Evolutionary conservation across 1,284 basidiomycete species (phyloP), one percentile per base, ranked within the genome.

Genomic region (Cystobasidium slooffiae): DNA sequence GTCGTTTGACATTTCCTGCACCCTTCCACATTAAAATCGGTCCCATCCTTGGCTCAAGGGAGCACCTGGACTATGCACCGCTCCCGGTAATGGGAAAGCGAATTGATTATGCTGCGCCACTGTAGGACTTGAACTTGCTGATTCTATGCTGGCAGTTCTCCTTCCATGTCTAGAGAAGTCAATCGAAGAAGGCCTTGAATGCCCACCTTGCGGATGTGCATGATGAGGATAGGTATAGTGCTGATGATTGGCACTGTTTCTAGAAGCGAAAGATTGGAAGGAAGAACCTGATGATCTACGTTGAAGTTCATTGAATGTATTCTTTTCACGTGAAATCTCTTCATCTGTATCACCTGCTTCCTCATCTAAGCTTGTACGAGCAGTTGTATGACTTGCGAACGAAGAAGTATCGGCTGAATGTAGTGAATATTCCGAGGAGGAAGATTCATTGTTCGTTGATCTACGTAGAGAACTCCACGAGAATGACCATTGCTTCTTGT

Each of bases 301-400:
- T 44, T 55, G 49, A 7, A 46, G 18, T 18, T 66, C 64, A 41
- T 53, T 24, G 14, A 18, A 52, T 7, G n/a, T 49, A 7, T 22
- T 39, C 43, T 69, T 18, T 18, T 73, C 70, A 37, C 70, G 47
- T 20, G 51, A 16, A 22, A 22, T 44, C 55, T 73, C 70, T 51
- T 66, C 70, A 43, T 73, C 70, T 44, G 70, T 73, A 55, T 73
- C 70, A 18, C 70, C 70, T 10, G 37, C 37, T 59, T 73, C 70
- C 16, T 41, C 62, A 49, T 73, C 70, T 9, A 55, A 20, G 20
- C 49, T 52, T 5, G 64, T 66, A 20, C 64, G 64, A 9, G 18
- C 47, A 43, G 64, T 66, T 53, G 31, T 55, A 31, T 55, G 41
- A 16, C 49, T n/a, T 16, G 51, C 47, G 20, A 52, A 66, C 6